These are phyloP conservation scores for Auriscalpium vulgare DNA, from an alignment of 768 basidiomycete species.

Conservation along the genomic window DNA sequence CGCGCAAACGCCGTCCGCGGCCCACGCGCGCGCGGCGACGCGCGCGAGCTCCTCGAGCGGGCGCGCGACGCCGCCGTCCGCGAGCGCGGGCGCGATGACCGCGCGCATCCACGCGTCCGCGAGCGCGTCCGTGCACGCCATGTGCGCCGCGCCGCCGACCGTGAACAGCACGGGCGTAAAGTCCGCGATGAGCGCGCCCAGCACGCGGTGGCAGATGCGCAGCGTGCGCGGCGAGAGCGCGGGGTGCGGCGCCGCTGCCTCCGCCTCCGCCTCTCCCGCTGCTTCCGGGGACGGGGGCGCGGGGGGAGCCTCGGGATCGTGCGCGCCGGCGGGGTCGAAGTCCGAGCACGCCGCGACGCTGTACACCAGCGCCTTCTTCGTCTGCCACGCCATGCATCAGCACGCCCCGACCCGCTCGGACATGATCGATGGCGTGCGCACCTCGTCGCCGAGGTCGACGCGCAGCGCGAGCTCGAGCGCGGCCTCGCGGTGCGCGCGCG, in stretches of 20 bases:
- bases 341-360: slow-evolving; percentile 51
- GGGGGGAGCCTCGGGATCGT: slow-evolving; percentile 2
- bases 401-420: no score
- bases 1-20: slow-evolving; percentile 44
- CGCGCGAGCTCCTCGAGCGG: slow-evolving; percentile 65
- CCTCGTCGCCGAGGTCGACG: slow-evolving; percentile 41
- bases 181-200: slow-evolving; percentile 42
- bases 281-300: not conserved
- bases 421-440: slow-evolving; percentile 17
- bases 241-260: slow-evolving; percentile 14
- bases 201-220: slow-evolving; percentile 20
- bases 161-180: slow-evolving; percentile 73
- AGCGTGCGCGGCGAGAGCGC: slow-evolving; percentile 19
- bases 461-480: slow-evolving; percentile 44
- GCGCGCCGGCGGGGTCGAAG: slow-evolving; percentile 36
- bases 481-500: slow-evolving; percentile 32
- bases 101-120: slow-evolving; percentile 66
- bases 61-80: slow-evolving; percentile 52
- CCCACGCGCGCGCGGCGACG: slow-evolving; percentile 53
- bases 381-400: slow-evolving; percentile 24
- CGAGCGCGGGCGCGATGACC: slow-evolving; percentile 62
- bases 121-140: slow-evolving; percentile 65
- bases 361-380: slow-evolving; percentile 58
- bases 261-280: slow-evolving; percentile 3
- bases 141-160: slow-evolving; percentile 58